Conservation (phyloP, 176 grass and related monocot species). For the Carex cristatella region DNA sequence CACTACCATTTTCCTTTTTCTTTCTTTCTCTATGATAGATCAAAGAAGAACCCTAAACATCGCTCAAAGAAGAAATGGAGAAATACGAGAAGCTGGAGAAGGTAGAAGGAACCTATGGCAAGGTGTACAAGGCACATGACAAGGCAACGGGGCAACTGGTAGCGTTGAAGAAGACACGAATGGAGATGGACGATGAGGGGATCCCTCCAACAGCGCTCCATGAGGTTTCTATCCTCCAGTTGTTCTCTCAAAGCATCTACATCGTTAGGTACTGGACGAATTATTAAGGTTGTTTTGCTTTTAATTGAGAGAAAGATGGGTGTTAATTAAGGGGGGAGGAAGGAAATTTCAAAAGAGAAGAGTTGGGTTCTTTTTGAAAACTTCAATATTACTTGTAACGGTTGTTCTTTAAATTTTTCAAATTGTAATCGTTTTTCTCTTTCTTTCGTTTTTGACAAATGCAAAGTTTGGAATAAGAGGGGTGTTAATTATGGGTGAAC, state of each 20-base stretch:
- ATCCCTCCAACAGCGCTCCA: conserved; percentile 81
- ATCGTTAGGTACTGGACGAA: conserved; percentile 40
- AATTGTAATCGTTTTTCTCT: no score
- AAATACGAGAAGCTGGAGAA: conserved; percentile 99
- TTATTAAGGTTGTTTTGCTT: background rate
- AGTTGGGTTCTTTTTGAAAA: background rate
- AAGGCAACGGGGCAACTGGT: conserved; percentile 39
- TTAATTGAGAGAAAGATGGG: background rate
- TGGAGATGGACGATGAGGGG: conserved; percentile 98
- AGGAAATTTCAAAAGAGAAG: background rate
- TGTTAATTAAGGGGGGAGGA: background rate
- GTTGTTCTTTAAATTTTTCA: background rate
- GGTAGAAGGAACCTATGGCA: conserved; percentile 61
- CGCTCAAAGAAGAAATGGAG: conserved; percentile 34
- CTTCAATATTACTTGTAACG: background rate
- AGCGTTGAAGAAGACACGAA: conserved; percentile 77
- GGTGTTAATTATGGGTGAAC: background rate
- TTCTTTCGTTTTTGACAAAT: background rate
- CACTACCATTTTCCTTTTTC: no score
- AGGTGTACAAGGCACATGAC: conserved; percentile 54
- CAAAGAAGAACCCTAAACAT: no score
- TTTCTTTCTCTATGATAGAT: no score
- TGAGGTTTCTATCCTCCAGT: conserved; percentile 88
- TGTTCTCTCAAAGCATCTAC: conserved; percentile 84
- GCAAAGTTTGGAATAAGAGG: background rate